These are phyloP conservation scores for Albugo candida DNA, from an alignment of 352 stramenopile genomes.

Conservation along the genomic window DNA sequence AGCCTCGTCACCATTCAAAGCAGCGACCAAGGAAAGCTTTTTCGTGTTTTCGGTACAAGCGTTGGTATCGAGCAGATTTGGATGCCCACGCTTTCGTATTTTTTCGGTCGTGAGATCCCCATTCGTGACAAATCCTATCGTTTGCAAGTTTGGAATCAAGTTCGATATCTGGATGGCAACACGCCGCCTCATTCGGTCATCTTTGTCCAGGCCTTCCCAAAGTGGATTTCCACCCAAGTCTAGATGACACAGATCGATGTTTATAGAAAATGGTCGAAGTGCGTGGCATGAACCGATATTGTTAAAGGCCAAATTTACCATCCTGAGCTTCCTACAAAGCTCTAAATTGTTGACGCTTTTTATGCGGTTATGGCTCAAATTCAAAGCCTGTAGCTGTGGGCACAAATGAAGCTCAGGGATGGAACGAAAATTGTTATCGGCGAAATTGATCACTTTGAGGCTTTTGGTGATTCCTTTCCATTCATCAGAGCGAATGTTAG, in stretches of 20 bases:
- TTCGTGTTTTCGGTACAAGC: constrained; percentile 7
- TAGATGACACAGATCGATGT: constrained; percentile 43
- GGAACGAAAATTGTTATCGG: constrained; percentile 19
- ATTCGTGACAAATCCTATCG: constrained; percentile 33
- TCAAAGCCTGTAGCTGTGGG: constrained; percentile 16
- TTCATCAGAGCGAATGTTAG: not conserved
- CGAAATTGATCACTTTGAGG: constrained; percentile 14
- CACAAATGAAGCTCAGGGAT: constrained; percentile 27
- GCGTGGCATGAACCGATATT: constrained; percentile 23
- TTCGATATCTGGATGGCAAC: constrained; percentile 66
- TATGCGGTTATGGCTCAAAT: constrained; percentile 37
- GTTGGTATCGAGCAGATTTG: too few species aligned
- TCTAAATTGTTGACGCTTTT: constrained; percentile 54
- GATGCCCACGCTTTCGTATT: constrained; percentile 13
- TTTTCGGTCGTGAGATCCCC: constrained; percentile 25
- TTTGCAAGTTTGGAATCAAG: constrained; percentile 37
- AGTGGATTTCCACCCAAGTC: constrained; percentile 61
- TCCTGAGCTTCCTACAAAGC: constrained; percentile 32
- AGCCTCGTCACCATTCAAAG: constrained; percentile 13
- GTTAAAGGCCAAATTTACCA: constrained; percentile 34
- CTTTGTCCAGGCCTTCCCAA: constrained; percentile 10
- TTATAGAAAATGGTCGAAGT: constrained; percentile 46
- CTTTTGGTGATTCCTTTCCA: not conserved
- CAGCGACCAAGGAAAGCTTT: constrained; percentile 25
- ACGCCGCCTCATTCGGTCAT: constrained; percentile 35